Evolutionary conservation across 768 basidiomycete genomes (phyloP), one percentile per base, ranked within the genome.

Genomic region (Suillus lakei): DNA sequence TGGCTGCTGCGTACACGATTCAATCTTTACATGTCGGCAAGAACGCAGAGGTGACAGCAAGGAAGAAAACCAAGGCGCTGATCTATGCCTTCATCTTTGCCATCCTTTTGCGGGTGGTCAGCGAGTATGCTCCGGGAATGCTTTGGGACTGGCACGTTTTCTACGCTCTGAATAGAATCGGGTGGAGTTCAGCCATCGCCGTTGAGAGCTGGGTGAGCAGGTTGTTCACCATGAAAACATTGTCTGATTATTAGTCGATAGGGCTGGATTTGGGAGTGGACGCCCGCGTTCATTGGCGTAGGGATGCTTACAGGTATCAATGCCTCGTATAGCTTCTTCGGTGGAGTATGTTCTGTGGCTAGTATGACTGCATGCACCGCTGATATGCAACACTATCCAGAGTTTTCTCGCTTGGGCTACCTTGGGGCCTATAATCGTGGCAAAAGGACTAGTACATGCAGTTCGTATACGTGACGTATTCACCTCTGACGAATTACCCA

Each of bases 371-470:
- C 56, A 30, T 28, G 12, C 28, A 8, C 13, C n/a, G 56, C 50
- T 59, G 13, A 64, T 34, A 60, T 34, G 15, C n/a, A n/a, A n/a
- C n/a, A n/a, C n/a, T n/a, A n/a, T n/a, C n/a, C 61, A 65, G 69
- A 86, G 84, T 87, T 69, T 88, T 46, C 79, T 87, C 44, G 86
- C 87, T 2, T 88, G 86, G 86, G 86, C 84, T 56, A 84, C 88
- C 74, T 83, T 88, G 61, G 82, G 84, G 2, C 87, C 87, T 18
- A 72, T 82, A 5, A 70, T 86, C 64, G 79, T 88, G 30, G 83
- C 83, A 71, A 86, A 82, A 60, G 86, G 86, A 41, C 5, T 48
- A 26, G 61, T 62, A 5, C 46, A 48, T 48, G 30, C 38, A 6
- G 56, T 6, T 18, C 59, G 1, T 10, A 13, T 28, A 32, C 8